Conservation (phyloP, 768 basidiomycete species). For the Boletus huronensis region DNA sequence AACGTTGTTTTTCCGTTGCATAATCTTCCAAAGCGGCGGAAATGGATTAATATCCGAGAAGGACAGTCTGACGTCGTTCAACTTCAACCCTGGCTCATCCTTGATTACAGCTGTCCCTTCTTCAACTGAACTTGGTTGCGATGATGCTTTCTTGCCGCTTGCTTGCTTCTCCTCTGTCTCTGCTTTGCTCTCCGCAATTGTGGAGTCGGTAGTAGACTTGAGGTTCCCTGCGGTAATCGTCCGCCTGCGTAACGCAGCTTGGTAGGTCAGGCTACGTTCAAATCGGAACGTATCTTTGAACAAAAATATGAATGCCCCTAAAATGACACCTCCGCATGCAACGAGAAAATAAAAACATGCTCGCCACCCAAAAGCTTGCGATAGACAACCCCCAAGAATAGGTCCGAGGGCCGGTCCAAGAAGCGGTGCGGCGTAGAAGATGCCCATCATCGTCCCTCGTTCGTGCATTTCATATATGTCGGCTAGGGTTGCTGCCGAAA, state of each 20-base stretch:
- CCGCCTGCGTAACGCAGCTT: constrained; percentile 53
- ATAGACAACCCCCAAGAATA: constrained; percentile 65
- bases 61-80: constrained; percentile 47
- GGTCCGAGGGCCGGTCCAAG: constrained; percentile 74
- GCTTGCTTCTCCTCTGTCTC: constrained; percentile 10
- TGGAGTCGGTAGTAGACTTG: constrained; percentile 21
- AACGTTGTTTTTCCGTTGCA: constrained; percentile 65
- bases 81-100: constrained; percentile 9
- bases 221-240: constrained; percentile 23
- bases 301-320: constrained; percentile 56
- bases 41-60: constrained; percentile 75
- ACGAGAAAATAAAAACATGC: constrained; percentile 81
- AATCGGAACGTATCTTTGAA: constrained; percentile 82
- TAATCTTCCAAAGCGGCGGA: constrained; percentile 53
- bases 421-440: constrained; percentile 77
- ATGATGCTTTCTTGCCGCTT: constrained; percentile 13
- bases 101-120: constrained; percentile 17
- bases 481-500: constrained; percentile 75
- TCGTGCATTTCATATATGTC: constrained; percentile 75
- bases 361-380: constrained; percentile 71
- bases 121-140: constrained; percentile 20
- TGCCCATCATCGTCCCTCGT: constrained; percentile 75
- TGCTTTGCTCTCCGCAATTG: constrained; percentile 11
- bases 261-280: constrained; percentile 80
- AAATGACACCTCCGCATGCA: constrained; percentile 53